Evolutionary conservation across 257 asterid genomes (phyloP).

Genomic region (Haberlea rhodopensis): DNA sequence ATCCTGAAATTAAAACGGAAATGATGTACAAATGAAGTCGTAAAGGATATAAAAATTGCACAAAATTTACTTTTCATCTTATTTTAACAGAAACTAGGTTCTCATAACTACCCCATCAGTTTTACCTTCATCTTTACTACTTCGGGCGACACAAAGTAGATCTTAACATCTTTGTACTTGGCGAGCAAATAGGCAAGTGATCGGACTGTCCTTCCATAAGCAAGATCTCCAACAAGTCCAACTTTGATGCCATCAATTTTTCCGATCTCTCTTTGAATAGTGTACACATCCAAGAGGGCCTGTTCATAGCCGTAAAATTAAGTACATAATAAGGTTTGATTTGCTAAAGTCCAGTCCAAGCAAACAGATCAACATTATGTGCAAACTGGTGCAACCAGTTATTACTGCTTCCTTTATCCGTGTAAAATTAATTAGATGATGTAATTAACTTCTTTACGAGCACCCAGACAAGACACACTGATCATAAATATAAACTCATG

Average conservation of each 20-base stretch:
- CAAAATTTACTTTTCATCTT: neutral
- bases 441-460: slow-evolving; percentile 4
- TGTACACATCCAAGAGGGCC: slow-evolving; percentile 88
- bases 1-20: slow-evolving; percentile 43
- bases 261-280: slow-evolving; percentile 84
- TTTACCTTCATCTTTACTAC: slow-evolving; percentile 90
- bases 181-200: slow-evolving; percentile 91
- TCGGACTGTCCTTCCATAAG: slow-evolving; percentile 87
- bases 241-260: slow-evolving; percentile 87
- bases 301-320: slow-evolving; percentile 23
- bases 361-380: neutral
- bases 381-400: neutral
- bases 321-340: neutral
- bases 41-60: neutral
- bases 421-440: neutral
- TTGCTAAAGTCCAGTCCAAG: neutral
- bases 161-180: slow-evolving; percentile 65
- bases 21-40: neutral
- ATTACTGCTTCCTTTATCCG: neutral
- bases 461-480: neutral
- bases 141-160: slow-evolving; percentile 86
- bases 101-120: neutral
- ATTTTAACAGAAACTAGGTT: neutral
- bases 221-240: slow-evolving; percentile 97
- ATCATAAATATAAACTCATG: neutral